phyloP scores from a whole-genome alignment of 139 green algal genomes.

The Marvania coccoides region DNA sequence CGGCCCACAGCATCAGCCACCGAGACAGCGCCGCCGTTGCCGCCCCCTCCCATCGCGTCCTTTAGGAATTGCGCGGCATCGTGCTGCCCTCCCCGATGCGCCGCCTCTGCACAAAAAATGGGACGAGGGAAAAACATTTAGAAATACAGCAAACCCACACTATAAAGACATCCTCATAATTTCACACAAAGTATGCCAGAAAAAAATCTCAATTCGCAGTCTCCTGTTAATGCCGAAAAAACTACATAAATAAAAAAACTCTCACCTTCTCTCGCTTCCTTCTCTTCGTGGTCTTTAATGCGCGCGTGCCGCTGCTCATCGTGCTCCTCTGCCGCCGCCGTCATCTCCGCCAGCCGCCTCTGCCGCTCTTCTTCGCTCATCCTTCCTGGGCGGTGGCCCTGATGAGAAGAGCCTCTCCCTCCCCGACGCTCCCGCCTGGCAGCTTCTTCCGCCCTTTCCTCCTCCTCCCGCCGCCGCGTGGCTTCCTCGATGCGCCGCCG shows the following conservation, averaged over 20 bases:
- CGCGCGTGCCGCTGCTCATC: constrained; percentile 48
- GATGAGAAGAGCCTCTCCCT: too few species aligned
- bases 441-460: constrained; percentile 41
- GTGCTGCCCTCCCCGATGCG: neutral
- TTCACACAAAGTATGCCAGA: neutral
- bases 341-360: constrained; percentile 75
- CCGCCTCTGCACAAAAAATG: constrained; percentile 6
- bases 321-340: constrained; percentile 61
- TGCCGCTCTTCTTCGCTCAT: constrained; percentile 67
- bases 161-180: neutral
- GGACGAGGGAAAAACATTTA: neutral
- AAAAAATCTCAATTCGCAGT: too few species aligned
- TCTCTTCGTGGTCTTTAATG: constrained; percentile 12
- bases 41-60: constrained; percentile 10
- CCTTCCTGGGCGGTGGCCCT: constrained; percentile 40
- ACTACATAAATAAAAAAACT: too few species aligned
- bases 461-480: constrained; percentile 26
- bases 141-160: neutral
- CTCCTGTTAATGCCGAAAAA: too few species aligned
- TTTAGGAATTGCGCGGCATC: constrained; percentile 16
- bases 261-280: constrained; percentile 28
- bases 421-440: constrained; percentile 23
- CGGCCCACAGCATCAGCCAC: constrained; percentile 17
- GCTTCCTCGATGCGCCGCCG: constrained; percentile 57
- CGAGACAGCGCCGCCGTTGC: neutral